Base-by-base conservation (phyloP, 2,329 filamentous ascomycete genomes). In the Monilinia laxa region DNA sequence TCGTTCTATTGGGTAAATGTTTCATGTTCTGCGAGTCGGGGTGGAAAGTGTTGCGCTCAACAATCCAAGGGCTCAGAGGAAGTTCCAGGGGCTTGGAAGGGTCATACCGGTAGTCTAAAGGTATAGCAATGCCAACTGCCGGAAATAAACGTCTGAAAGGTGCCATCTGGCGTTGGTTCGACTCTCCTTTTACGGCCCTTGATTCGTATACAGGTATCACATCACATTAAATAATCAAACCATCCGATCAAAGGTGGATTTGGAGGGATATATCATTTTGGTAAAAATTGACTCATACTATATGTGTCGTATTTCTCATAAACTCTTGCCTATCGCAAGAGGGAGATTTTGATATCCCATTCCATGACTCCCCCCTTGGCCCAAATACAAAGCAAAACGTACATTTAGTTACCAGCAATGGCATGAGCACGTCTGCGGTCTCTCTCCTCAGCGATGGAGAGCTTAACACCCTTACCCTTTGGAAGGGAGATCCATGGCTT, bases 381-480 rank as follows among this genome's bases (percentile, higher is more conserved):
- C 59, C 66, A 67, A 72, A 67, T 69, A 70, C 71, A 73, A 67
- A 71, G 62, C 65, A 70, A 71, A 71, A 62, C 67, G 66, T 67
- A 74, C 72, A 72, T 70, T 74, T 75, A 76, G 59, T 73, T 65
- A 65, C 70, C 71, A 62, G 76, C 75, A 71, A 77, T 76, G 66
- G 75, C 73, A 53, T 77, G 72, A 75, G 93, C 92, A 80, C 95
- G 91, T 81, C 93, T 92, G 83, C 94, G 93, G 84, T 99, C 94
- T 87, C 94, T 89, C 92, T 99, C 94, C 87, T 99, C 94, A 76
- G 94, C 93, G 79, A 99, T 98, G 80, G 90, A 89, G 82, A 98
- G 92, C 92, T 97, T 97, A 87, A 99, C 95, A 92, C 95, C 95
- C 90, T 97, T 97, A 86, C 95, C 95, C 92, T 98, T 99, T 82